Evolutionary conservation across 805 yeast genomes (phyloP), one percentile per base, ranked within the genome.

Genomic region (Metschnikowia peoriensis): DNA sequence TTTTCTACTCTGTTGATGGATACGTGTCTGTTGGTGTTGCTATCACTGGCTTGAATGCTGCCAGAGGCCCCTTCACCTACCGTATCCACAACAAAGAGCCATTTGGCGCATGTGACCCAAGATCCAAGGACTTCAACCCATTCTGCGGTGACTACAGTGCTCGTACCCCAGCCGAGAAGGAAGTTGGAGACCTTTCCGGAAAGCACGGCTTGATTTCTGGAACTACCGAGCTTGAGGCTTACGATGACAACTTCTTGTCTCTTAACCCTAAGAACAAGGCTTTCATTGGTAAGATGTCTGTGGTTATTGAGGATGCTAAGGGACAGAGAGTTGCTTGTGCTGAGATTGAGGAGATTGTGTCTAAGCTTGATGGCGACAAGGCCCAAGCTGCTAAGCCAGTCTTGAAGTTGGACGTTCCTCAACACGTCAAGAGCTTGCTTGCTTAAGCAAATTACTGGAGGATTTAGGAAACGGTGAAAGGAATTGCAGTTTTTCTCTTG

Each of bases 141-240:
- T 47, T 41, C 46, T 17, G 38, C 15, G 50, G 50, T 35, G 17
- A 28, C 7, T 28, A 34, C 6, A 28, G 41, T 15, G 50, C 46
- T 5, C 35, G 22, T 2, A 47, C 50, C 8, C 38, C 38, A 10
- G 50, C 50, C 11, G 50, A 47, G 22, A 17, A 47, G 15, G 37
- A 41, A 22, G 50, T 47, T 28, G 50, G 50, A 14, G 50, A 47
- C 27, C 50, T 47, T 35, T 47, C 50, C 28, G 50, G 50, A 6
- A 47, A 47, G 16, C 50, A 47, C 46, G 46, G 50, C 27, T 7
- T 29, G 12, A 41, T 47, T n/a, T 12, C 44, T 15, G 44, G 40
- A 28, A 34, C 39, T 9, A 16, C 40, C 32, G 17, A 27, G 16
- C 10, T 27, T 11, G 27, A 14, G 27, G 10, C 22, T 17, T 46